Conservation (phyloP, 208 protist genomes). For the Trypanosoma avium region DNA sequence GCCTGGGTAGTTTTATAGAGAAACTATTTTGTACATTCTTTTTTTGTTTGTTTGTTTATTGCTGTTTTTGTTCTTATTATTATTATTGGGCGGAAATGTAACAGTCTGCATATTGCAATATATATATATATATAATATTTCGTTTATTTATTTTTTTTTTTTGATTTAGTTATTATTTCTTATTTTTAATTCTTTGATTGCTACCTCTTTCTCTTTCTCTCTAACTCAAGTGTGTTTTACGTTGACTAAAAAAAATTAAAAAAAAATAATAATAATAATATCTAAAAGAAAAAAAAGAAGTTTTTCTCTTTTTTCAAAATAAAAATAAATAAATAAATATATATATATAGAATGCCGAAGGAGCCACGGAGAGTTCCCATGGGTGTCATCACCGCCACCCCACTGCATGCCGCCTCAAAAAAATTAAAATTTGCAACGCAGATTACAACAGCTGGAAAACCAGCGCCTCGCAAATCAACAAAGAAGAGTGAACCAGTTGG, state of each 20-base stretch:
- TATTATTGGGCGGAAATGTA: neutral
- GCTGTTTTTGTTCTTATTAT: neutral
- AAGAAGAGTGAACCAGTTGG: slow-evolving; percentile 38
- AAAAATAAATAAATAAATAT: neutral
- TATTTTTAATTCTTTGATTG: neutral
- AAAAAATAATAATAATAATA: no score
- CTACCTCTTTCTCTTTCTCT: neutral
- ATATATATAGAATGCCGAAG: slow-evolving; percentile 63
- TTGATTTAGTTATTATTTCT: neutral
- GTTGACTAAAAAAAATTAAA: neutral
- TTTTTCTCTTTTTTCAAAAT: neutral
- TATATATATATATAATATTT: neutral
- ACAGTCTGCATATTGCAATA: neutral
- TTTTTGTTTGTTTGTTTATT: slow-evolving; percentile 1
- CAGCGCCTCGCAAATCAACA: slow-evolving; percentile 38
- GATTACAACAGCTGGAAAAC: slow-evolving; percentile 69
- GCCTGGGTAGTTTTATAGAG: slow-evolving; percentile 53
- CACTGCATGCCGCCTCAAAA: slow-evolving; percentile 39
- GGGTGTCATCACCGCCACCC: slow-evolving; percentile 80
- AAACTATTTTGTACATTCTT: neutral
- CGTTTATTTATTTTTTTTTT: neutral
- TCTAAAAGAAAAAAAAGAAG: neutral
- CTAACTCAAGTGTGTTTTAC: neutral
- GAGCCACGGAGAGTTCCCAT: slow-evolving; percentile 68
- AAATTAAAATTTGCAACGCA: slow-evolving; percentile 84